Base-by-base conservation (phyloP, 345 rosid genomes). In the Stellera chamaejasme region DNA sequence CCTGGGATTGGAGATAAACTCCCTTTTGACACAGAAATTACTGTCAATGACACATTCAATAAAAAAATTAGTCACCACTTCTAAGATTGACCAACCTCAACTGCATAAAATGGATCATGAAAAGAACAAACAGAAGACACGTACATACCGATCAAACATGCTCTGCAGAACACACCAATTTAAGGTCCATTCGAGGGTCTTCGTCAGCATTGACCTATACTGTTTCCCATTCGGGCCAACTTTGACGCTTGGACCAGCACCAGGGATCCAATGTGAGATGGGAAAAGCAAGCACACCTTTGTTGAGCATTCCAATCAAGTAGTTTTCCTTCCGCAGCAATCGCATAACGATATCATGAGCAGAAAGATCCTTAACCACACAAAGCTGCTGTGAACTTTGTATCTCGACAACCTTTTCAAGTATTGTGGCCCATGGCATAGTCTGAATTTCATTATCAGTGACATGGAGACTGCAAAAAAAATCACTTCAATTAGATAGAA, bases 161-260 rank as follows among this genome's bases (percentile, higher is more conserved):
- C 93, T 87, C 78, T 94, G 97, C 72, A 94, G 70, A 71, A 94
- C 85, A 72, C 97, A 94, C 97, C 97, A 94, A 77, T 85, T 94
- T 52, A 94, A 77, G 58, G 90, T 90, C 99, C 99, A 94, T 55
- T 90, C 96, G 52, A 94, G 90, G 66, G 96, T 85, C 80, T 94
- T 94, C 49, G 97, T 85, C 54, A 94, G 73, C 26, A 90, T 82
- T 41, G 80, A 71, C 59, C 81, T 81, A 67, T 79, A 70, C 41
- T 65, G 75, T 49, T 64, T 59, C 52, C 82, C 90, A 70, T 76
- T 74, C 52, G 82, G 59, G 48, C 75, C 71, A 59, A 59, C 67
- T 75, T 75, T 85, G 58, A 83, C 84, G 51, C 64, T 68, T n/a
- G 93, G 99, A 60, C 99, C 96, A 66, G 83, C 87, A 63, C 97